Conservation (phyloP, 441 rosid species). For the Gossypium schwendimanii region DNA sequence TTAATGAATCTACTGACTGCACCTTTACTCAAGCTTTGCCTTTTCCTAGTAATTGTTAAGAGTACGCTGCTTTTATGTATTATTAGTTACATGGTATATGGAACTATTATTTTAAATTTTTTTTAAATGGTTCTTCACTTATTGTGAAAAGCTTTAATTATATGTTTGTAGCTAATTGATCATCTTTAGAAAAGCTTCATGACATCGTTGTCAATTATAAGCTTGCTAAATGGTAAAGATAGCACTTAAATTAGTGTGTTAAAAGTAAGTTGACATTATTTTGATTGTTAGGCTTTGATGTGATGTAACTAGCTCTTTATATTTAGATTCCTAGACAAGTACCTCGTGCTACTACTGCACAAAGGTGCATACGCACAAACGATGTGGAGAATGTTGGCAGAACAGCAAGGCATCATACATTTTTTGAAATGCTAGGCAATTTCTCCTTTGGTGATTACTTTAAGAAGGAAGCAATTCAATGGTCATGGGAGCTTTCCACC, state of each 20-base stretch:
- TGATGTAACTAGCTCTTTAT: slow-evolving; percentile 6
- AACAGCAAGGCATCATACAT: slow-evolving; percentile 83
- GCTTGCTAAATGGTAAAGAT: background rate
- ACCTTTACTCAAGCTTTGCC: background rate
- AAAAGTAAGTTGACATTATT: background rate
- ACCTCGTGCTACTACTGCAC: slow-evolving; percentile 79
- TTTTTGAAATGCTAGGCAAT: slow-evolving; percentile 97
- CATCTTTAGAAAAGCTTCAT: background rate
- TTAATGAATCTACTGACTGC: background rate
- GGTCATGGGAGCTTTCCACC: slow-evolving; percentile 98
- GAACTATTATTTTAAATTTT: background rate
- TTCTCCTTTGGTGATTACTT: slow-evolving; percentile 95
- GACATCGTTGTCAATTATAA: background rate
- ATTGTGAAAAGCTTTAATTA: no score
- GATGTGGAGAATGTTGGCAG: slow-evolving; percentile 90
- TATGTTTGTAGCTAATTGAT: background rate
- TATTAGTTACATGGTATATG: background rate
- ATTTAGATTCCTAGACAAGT: slow-evolving; percentile 69
- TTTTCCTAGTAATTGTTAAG: background rate
- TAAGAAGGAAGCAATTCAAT: slow-evolving; percentile 77
- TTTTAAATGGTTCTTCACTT: background rate
- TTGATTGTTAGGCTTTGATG: background rate
- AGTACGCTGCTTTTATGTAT: background rate
- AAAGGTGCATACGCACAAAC: slow-evolving; percentile 84
- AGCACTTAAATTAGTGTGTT: background rate